Conservation (phyloP, 225 moss, liverwort and hornwort species). For the Thuidium tamariscinum region DNA sequence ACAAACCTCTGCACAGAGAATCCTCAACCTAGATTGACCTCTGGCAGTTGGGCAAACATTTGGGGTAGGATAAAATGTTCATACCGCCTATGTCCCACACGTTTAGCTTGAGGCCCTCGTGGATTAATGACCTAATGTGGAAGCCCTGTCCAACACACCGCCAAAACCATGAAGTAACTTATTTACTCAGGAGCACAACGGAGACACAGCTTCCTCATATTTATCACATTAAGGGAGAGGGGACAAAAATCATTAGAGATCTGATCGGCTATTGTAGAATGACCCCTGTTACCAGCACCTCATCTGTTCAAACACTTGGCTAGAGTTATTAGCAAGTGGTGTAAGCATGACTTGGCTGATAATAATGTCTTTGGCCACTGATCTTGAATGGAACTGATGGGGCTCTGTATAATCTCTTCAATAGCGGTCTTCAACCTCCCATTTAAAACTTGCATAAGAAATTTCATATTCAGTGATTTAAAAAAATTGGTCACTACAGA, state of each 20-base stretch:
- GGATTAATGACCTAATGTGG: slow-evolving; percentile 35
- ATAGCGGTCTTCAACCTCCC: neutral
- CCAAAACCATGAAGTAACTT: neutral
- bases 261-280: neutral
- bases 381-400: neutral
- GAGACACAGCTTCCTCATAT: neutral
- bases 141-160: slow-evolving; percentile 18
- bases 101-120: slow-evolving; percentile 38
- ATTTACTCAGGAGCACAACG: neutral
- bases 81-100: slow-evolving; percentile 48
- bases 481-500: no score
- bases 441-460: neutral
- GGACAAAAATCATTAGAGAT: neutral
- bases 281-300: no score
- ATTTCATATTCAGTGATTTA: neutral
- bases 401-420: neutral
- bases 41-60: neutral
- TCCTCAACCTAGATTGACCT: neutral
- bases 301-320: neutral
- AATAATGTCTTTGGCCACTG: neutral
- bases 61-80: neutral
- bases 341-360: neutral
- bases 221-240: neutral
- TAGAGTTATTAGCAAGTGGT: neutral
- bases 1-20: neutral